These are phyloP conservation scores for Cladosporium colombiae DNA, from an alignment of 2,329 filamentous ascomycete genomes.

Conservation along the genomic window DNA sequence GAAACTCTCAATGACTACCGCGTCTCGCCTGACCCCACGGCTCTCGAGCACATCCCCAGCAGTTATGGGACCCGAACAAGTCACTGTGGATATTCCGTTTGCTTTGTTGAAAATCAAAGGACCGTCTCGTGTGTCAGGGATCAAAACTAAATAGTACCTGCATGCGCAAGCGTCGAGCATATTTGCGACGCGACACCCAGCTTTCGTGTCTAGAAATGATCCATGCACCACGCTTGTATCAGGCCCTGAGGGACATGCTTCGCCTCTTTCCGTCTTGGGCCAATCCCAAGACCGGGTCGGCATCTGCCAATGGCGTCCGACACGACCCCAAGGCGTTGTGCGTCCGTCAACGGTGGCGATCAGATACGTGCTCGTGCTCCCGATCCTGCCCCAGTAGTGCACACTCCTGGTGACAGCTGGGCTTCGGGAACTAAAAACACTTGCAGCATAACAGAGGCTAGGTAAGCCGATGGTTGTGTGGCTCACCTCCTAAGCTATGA, in stretches of 20 bases:
- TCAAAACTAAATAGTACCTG: constrained; percentile 7
- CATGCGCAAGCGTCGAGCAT: constrained; percentile 17
- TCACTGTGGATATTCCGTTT: not conserved
- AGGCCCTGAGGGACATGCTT: constrained; percentile 13
- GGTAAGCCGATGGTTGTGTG: constrained; percentile 15
- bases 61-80: not conserved
- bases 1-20: constrained; percentile 15
- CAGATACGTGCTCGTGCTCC: constrained; percentile 19
- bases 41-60: constrained; percentile 1
- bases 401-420: constrained; percentile 18
- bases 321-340: constrained; percentile 13
- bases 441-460: constrained; percentile 18
- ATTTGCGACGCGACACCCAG: not conserved
- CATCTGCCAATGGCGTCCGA: constrained; percentile 16
- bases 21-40: constrained; percentile 11
- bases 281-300: constrained; percentile 16
- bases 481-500: constrained; percentile 18
- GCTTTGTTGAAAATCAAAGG: not conserved
- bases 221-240: constrained; percentile 19
- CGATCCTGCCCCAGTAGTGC: constrained; percentile 16
- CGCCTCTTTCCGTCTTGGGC: constrained; percentile 16
- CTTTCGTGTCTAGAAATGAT: constrained; percentile 9
- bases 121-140: constrained; percentile 12
- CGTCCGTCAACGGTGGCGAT: constrained; percentile 19
- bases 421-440: constrained; percentile 21